Conservation (phyloP, 179 eudicot species). For the Spinacia oleracea region DNA sequence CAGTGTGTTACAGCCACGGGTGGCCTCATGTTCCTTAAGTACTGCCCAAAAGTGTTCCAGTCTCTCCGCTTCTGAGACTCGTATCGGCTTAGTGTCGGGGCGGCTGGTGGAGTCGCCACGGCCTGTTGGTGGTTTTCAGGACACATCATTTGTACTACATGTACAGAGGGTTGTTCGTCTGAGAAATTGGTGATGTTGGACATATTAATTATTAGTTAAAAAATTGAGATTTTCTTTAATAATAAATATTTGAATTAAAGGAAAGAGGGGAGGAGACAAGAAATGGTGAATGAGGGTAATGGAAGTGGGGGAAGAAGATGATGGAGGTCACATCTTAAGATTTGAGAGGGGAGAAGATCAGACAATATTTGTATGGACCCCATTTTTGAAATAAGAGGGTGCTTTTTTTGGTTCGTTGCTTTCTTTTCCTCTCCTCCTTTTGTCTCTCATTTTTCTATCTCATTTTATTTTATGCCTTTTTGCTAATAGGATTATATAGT, state of each 20-base stretch:
- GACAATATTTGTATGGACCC: conserved; percentile 42
- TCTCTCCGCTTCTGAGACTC: conserved; percentile 54
- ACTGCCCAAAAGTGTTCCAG: conserved; percentile 61
- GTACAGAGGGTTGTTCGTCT: background rate
- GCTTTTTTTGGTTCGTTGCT: conserved; percentile 38
- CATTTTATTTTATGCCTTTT: conserved; percentile 17
- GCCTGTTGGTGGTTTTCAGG: conserved; percentile 1
- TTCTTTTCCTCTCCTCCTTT: conserved; percentile 21
- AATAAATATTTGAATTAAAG: background rate
- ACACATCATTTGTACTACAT: background rate
- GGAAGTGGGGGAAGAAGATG: conserved; percentile 35
- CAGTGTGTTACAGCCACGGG: conserved; percentile 41
- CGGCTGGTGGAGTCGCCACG: background rate
- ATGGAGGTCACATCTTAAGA: conserved; percentile 50
- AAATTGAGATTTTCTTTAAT: too few species aligned
- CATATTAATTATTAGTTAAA: too few species aligned
- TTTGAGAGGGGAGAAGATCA: conserved; percentile 29
- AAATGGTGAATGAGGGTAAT: conserved; percentile 29
- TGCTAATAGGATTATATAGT: conserved; percentile 3
- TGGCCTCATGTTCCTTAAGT: conserved; percentile 46
- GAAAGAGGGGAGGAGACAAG: conserved; percentile 17
- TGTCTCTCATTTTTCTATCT: conserved; percentile 12
- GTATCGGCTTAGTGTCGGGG: conserved; percentile 37
- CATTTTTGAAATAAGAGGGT: conserved; percentile 29
- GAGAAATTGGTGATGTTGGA: background rate